phyloP scores from a whole-genome alignment of 169 alveolate species.

The Babesia ovis region DNA sequence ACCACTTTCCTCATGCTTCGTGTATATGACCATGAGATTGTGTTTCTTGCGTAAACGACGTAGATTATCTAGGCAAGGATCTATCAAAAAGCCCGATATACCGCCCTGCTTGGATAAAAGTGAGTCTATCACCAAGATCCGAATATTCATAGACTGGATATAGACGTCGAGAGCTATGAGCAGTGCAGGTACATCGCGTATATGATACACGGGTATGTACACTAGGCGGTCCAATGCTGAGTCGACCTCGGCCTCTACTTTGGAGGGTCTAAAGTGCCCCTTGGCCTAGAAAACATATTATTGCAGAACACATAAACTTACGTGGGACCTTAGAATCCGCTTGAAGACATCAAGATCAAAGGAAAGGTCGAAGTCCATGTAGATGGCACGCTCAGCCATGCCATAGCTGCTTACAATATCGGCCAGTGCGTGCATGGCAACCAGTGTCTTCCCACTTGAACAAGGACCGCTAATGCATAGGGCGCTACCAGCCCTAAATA shows the following conservation, averaged over 20 bases:
- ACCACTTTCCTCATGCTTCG: slow-evolving; percentile 16
- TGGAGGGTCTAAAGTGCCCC: too few relatives aligned
- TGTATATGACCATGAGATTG: slow-evolving; percentile 1
- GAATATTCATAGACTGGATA: background rate
- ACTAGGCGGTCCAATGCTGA: background rate
- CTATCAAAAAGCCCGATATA: background rate
- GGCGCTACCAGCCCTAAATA: background rate
- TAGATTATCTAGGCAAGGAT: background rate
- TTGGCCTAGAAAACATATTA: background rate
- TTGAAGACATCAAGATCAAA: slow-evolving; percentile 4
- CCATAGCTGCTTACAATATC: slow-evolving; percentile 25
- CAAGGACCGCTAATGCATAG: slow-evolving; percentile 29
- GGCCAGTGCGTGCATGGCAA: slow-evolving; percentile 25
- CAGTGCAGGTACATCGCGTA: slow-evolving; percentile 10
- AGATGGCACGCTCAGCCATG: slow-evolving; percentile 18
- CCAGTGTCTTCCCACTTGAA: slow-evolving; percentile 22
- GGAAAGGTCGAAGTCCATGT: slow-evolving; percentile 32
- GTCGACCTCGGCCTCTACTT: background rate
- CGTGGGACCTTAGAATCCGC: slow-evolving; percentile 2
- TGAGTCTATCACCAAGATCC: slow-evolving; percentile 12
- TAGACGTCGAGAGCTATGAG: slow-evolving; percentile 15
- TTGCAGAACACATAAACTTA: background rate
- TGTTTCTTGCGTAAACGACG: background rate
- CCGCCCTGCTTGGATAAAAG: slow-evolving; percentile 2
- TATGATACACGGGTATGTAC: slow-evolving; percentile 18